Base-by-base conservation (phyloP, 441 rosid species). In the Eutrema salsugineum region DNA sequence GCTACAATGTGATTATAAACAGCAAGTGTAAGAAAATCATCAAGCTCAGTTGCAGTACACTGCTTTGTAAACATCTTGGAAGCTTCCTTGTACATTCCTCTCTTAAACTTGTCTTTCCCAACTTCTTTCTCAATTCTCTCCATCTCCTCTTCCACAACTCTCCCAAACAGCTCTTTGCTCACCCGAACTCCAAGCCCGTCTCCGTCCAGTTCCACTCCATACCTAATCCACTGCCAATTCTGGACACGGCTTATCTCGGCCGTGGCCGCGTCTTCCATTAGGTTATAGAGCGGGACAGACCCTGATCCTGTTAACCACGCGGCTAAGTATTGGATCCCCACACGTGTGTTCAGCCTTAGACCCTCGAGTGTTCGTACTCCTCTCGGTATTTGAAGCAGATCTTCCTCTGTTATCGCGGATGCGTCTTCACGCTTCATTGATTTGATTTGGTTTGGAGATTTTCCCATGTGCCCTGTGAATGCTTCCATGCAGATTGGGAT, bases 221-320 rank as follows among this genome's bases (percentile, higher is more conserved):
- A 84, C 78, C 85, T 92, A 9, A 94, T 81, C 98, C 98, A 92
- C 46, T 92, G 97, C 99, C 98, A 92, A 63, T 88, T 92, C 76
- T 90, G 97, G 8, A 90, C 98, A 35, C 98, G 76, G 86, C 94
- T 94, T 51, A 94, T 94, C 87, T 94, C 97, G 0, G 97, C 96
- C 2, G 98, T 92, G 0, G 99, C 98, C 0, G 97, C 98, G 24
- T 94, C 99, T 82, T 92, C 98, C 99, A 90, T 90, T 22, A 94
- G 86, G 85, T 87, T 94, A 78, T 92, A 92, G 11, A 94, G 91
- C n/a, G 98, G 97, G 17, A 92, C 98, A 3, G 97, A 88, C 1
- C 98, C 99, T 1, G 87, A 61, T 62, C 97, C 97, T 0, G 96
- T 92, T 30, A 91, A 77, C 99, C 98, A 94, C 1, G 96, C 94